These are phyloP conservation scores for Stromatinia cepivora DNA, from an alignment of 2,329 filamentous ascomycete genomes.

Conservation along the genomic window DNA sequence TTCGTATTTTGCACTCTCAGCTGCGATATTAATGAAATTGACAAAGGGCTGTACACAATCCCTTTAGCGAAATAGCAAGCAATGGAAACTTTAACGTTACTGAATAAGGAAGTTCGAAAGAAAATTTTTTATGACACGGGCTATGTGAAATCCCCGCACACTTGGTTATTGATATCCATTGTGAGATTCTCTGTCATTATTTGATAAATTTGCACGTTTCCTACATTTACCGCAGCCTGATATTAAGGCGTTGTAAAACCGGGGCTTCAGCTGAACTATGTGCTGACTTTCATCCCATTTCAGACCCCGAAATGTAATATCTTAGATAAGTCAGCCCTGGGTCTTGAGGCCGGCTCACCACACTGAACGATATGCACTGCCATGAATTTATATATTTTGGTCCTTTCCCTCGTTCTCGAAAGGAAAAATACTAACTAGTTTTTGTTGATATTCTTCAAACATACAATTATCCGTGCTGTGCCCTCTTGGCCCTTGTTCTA, in stretches of 20 bases:
- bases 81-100: background rate
- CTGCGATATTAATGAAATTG: background rate
- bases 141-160: background rate
- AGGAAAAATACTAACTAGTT: background rate
- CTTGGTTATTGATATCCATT: background rate
- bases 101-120: background rate
- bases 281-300: constrained; percentile 1
- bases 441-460: background rate
- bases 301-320: background rate
- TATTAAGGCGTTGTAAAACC: background rate
- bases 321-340: background rate
- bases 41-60: background rate
- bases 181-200: background rate
- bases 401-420: background rate
- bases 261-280: constrained; percentile 9
- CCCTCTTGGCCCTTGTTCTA: background rate
- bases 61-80: background rate
- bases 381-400: background rate
- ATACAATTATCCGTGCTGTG: background rate
- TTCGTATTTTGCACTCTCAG: background rate
- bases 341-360: background rate
- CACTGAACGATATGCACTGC: background rate
- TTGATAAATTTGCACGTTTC: background rate
- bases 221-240: background rate
- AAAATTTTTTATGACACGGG: background rate